These are phyloP conservation scores for Inga laurina DNA, from an alignment of 306 rosid genomes.

Conservation along the genomic window DNA sequence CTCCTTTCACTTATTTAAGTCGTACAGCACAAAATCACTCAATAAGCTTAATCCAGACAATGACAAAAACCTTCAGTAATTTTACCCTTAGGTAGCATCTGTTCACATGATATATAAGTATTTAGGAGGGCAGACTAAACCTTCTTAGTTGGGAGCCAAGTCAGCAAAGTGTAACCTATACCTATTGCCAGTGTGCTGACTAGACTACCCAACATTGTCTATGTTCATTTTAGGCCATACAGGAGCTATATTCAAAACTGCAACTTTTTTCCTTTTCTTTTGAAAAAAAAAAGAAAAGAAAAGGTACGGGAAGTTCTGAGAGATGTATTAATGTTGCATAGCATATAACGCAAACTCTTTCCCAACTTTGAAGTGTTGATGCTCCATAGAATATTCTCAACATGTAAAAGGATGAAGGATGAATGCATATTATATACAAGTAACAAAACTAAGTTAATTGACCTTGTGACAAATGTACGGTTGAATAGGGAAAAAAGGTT, in stretches of 20 bases:
- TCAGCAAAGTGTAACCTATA: background rate
- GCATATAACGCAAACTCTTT: background rate
- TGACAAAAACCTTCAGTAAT: background rate
- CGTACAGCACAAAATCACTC: background rate
- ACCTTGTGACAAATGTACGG: background rate
- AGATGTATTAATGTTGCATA: background rate
- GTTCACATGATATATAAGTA: background rate
- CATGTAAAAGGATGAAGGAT: background rate
- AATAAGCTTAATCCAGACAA: too few relatives aligned
- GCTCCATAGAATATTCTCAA: background rate
- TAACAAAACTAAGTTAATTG: background rate
- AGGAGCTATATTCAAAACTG: background rate
- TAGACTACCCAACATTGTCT: background rate
- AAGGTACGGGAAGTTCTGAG: background rate
- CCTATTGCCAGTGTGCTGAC: background rate
- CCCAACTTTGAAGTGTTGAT: background rate
- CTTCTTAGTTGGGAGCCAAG: background rate
- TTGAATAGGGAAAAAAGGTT: background rate
- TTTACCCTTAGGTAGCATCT: background rate
- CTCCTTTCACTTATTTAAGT: too few relatives aligned
- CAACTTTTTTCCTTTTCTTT: background rate
- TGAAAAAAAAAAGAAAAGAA: background rate
- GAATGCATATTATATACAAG: background rate
- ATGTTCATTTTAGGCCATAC: background rate
- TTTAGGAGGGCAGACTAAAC: background rate